Percentiles rank a stretch among this genome's conserved stretches.
phyloP scores from a whole-genome alignment of 1,284 basidiomycete genomes.

The Xerocomus amazonicus region DNA sequence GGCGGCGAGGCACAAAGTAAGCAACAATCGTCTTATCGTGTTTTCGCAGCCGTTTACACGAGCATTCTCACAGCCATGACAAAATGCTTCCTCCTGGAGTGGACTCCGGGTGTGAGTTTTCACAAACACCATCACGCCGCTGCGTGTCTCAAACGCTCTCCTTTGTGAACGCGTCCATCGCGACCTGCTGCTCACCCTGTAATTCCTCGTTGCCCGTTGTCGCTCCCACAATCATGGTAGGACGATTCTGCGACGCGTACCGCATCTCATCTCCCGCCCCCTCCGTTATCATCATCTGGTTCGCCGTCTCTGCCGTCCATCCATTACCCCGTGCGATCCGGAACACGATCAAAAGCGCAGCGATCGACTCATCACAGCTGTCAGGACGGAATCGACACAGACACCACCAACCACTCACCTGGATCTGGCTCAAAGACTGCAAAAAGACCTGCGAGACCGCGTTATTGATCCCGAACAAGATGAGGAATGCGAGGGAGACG shows the following conservation, averaged over 20 bases:
- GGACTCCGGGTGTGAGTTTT: no score
- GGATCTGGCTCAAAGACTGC: constrained; percentile 19
- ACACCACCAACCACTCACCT: constrained; percentile 9
- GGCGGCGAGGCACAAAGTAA: no score
- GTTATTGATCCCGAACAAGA: constrained; percentile 13
- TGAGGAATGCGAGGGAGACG: constrained; percentile 16
- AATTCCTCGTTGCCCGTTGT: no score
- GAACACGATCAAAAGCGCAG: constrained; percentile 22
- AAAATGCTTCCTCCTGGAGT: no score
- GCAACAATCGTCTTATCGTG: no score
- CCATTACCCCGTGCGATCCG: constrained; percentile 27
- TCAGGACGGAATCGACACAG: neutral
- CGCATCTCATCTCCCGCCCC: neutral
- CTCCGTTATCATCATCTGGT: constrained; percentile 2
- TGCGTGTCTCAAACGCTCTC: neutral
- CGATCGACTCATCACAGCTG: constrained; percentile 8
- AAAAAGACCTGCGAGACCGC: constrained; percentile 17
- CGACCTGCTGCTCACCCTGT: neutral
- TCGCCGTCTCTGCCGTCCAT: constrained; percentile 15
- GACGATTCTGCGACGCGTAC: neutral
- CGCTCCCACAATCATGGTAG: neutral
- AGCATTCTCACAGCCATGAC: no score
- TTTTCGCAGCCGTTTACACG: no score
- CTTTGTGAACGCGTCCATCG: neutral
- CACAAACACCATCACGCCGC: no score